These are phyloP conservation scores for Ogataea methylovora DNA, from an alignment of 805 yeast species.

Conservation along the genomic window DNA sequence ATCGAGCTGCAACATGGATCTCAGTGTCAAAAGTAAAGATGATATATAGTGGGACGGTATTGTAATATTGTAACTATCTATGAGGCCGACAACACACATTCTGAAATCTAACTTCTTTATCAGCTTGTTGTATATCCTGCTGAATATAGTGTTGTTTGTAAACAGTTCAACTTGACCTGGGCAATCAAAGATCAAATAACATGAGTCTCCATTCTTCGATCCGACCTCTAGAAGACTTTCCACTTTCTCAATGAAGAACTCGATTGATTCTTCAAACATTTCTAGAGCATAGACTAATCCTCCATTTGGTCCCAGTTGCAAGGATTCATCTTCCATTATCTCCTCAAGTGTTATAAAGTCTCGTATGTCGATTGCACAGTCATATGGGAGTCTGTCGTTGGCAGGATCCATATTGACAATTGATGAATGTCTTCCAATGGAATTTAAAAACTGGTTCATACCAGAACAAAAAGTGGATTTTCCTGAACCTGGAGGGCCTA, in stretches of 20 bases:
- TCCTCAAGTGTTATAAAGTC: slow-evolving; percentile 52
- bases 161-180: slow-evolving; percentile 96
- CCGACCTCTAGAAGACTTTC: slow-evolving; percentile 39
- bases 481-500: slow-evolving; percentile 98
- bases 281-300: slow-evolving; percentile 88
- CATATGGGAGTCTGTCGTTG: slow-evolving; percentile 46
- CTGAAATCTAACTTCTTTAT: slow-evolving; percentile 62
- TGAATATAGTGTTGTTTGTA: slow-evolving; percentile 78
- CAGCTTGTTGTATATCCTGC: slow-evolving; percentile 55
- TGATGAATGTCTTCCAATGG: slow-evolving; percentile 87
- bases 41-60: slow-evolving; percentile 88
- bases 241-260: slow-evolving; percentile 50
- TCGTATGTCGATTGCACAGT: slow-evolving; percentile 48
- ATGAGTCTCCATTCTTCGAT: slow-evolving; percentile 36
- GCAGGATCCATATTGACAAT: slow-evolving; percentile 87
- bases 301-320: slow-evolving; percentile 64
- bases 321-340: slow-evolving; percentile 44
- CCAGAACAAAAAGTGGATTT: slow-evolving; percentile 94
- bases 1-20: slow-evolving; percentile 90
- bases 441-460: slow-evolving; percentile 83
- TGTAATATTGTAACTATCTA: slow-evolving; percentile 76
- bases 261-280: slow-evolving; percentile 46
- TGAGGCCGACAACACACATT: slow-evolving; percentile 74
- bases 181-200: slow-evolving; percentile 76
- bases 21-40: slow-evolving; percentile 64